Evolutionary conservation across 495 filamentous ascomycete species (phyloP), one percentile per base, ranked within the genome.

Genomic region (Neurospora sp.): DNA sequence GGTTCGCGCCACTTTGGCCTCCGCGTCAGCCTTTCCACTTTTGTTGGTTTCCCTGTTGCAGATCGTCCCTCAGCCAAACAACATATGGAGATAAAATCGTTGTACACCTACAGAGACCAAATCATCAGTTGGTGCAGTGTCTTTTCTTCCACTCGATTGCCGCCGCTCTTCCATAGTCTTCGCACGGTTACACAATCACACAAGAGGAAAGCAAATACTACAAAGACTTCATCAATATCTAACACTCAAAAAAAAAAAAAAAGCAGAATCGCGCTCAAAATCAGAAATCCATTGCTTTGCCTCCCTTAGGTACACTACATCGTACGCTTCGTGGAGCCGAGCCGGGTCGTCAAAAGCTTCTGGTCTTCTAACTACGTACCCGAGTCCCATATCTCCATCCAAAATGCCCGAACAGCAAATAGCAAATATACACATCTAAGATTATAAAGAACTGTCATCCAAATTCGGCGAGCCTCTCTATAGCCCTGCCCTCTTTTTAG

Each of bases 341-440:
- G 39, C 82, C 92, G 38, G 84, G 92, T 8, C 85, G 91, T 10
- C 92, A 92, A 89, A 93, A 92, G 90, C 92, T 91, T 77, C 90
- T 91, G 0, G 91, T 92, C 72, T 83, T 92, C 35, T 92, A 39
- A 31, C 35, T 71, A 65, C 53, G 53, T 65, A 65, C 53, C 53
- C 53, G 12, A 53, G 37, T 65, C 72, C 61, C 72, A 68, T 59
- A 22, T 38, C 71, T 42, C 31, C 31, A 71, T 69, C 73, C 72
- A 71, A 76, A 65, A 35, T 35, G 53, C 53, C 14, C 45, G 6
- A 65, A 37, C 27, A 65, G 1, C 53, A 65, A 75, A 74, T 73
- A 72, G 88, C 86, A 91, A 90, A 47, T 77, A 80, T 80, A 75
- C 73, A 81, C 74, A 77, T 76, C 74, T 69, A 73, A 71, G 68